Base-by-base conservation (phyloP, 345 rosid species). In the Abelmoschus esculentus region DNA sequence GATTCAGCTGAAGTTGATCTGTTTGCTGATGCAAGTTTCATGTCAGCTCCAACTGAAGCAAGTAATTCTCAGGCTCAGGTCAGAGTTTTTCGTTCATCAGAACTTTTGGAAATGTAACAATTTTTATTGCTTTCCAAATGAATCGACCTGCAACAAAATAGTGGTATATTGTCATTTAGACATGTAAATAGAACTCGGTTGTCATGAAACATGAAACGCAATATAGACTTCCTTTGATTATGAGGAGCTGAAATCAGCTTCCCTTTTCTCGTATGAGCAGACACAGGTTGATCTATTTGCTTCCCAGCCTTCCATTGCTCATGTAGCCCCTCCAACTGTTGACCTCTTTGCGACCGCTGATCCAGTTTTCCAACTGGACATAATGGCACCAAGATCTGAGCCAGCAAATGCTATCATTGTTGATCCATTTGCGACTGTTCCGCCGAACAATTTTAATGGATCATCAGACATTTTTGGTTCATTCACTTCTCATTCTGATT, bases 11-110 rank as follows among this genome's bases (percentile, higher is more conserved):
- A 88, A 60, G 83, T 73, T 70, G 99, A 95, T 79, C 88, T 95
- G 72, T 95, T 95, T 83, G 98, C 93, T 65, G 98, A 88, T 87
- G 98, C 98, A 77, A 66, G 79, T 75, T 95, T 95, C 80, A 92
- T 95, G 59, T 95, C 96, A 34, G 98, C 98, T 70, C 71, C 89
- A 31, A 70, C 83, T 32, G 85, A 50, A 50, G 72, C 77, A 74
- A 80, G 73, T n/a, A n/a, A n/a, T 81, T 75, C 93, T 61, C 80
- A 80, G 72, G 52, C 82, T 74, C 87, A 85, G 91, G 97, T 93
- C 11, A 67, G 76, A 55, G 65, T 36, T 65, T 61, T 50, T 67
- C 3, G 7, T 53, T 36, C 34, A 36, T 65, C n/a, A 57, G 18
- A 22, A 14, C 53, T 74, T 66, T 22, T 4, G 1, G 69, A 52